Conservation (phyloP, 345 rosid genomes). For the Gossypium anomalum region DNA sequence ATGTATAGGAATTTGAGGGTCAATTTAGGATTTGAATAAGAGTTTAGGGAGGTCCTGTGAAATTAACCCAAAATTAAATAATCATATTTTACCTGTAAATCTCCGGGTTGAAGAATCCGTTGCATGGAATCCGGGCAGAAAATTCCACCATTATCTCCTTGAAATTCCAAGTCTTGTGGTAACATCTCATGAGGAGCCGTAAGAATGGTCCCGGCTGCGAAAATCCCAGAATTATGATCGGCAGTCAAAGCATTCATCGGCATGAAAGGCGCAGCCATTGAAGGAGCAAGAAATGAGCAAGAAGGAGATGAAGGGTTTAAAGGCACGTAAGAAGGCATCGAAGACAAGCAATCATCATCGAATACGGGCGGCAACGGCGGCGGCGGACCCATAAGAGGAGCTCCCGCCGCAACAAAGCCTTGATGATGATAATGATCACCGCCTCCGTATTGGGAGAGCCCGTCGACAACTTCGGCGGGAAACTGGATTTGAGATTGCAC, state of each 20-base stretch:
- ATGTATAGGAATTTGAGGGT: background rate
- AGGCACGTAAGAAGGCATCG: conserved; percentile 55
- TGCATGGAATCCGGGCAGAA: conserved; percentile 47
- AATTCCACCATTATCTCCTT: conserved; percentile 59
- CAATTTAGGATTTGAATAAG: background rate
- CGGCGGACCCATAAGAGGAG: conserved; percentile 29
- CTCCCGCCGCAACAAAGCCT: background rate
- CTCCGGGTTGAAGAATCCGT: conserved; percentile 44
- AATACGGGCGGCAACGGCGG: conserved; percentile 37
- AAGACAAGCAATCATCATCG: conserved; percentile 71
- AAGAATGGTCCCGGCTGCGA: conserved; percentile 32
- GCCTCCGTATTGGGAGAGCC: conserved; percentile 25
- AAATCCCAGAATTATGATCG: conserved; percentile 37
- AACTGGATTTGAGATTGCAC: conserved; percentile 35
- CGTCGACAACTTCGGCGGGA: conserved; percentile 27
- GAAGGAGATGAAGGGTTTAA: conserved; percentile 55
- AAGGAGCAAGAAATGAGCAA: conserved; percentile 41
- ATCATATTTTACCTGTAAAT: conserved; percentile 57
- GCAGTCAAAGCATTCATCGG: conserved; percentile 24
- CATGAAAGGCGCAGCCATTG: conserved; percentile 32
- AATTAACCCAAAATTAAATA: background rate
- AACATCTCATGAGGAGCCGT: conserved; percentile 47
- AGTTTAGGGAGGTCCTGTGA: background rate
- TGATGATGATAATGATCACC: conserved; percentile 11
- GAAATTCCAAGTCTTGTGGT: conserved; percentile 48